Evolutionary conservation across 768 basidiomycete genomes (phyloP), one percentile per base, ranked within the genome.

Genomic region (Hygrophorus russula): DNA sequence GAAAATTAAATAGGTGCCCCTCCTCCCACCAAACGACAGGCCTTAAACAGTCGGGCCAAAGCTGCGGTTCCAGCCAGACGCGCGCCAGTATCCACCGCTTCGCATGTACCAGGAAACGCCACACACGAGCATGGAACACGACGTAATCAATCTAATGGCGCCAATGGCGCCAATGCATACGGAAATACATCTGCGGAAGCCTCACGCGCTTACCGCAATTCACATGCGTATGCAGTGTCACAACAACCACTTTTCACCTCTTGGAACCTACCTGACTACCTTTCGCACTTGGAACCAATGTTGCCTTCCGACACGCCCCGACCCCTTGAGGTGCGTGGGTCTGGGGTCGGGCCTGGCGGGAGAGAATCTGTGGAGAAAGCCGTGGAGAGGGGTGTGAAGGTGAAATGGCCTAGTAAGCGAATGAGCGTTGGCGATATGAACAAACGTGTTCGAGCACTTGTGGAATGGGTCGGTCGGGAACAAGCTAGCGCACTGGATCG

Each of bases 381-480:
- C 7, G 68, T 73, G 57, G 82, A 89, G 56, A 69, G 86, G 37
- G 85, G 85, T 7, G 84, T 88, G 11, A 83, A 88, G 59, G 82
- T 96, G 45, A 84, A 88, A 54, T 98, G 89, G 83, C 94, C 93
- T 1, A 78, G 79, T 51, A 92, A 93, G 63, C 74, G 94, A 41
- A 92, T 82, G 76, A 96, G 92, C 52, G 82, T 94, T n/a, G 84
- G 81, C 14, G 94, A 97, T 59, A 94, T 98, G 90, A 87, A 90
- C 60, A 96, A 96, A 65, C 80, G 94, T 18, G 88, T 94, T 17
- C 72, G 88, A 29, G 77, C 82, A 34, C 70, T 98, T 38, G 78
- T 94, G 14, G 93, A 96, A 55, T 97, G 87, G 80, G 89, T 96
- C n/a, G 86, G 83, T 20, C 69, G 89, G 45, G 85, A 90, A 56